Percentiles rank a stretch among this genome's conserved stretches.
Conservation (phyloP, 352 stramenopile species). For the Phytophthora sp. region DNA sequence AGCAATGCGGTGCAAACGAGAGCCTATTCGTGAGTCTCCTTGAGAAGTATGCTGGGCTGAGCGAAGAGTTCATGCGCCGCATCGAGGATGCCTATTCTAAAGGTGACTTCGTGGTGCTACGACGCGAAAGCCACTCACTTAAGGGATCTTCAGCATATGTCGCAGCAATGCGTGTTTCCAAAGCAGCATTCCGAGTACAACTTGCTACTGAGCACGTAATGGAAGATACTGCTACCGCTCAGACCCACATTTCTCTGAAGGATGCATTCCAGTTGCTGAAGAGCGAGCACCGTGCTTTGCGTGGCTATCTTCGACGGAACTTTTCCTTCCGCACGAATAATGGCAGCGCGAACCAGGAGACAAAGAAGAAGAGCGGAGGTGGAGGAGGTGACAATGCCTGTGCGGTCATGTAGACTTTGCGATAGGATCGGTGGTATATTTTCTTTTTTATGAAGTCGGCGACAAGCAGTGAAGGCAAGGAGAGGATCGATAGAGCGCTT, state of each 20-base stretch:
- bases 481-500: slow-evolving; percentile 12
- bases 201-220: slow-evolving; percentile 81
- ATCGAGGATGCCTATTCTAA: slow-evolving; percentile 68
- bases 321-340: slow-evolving; percentile 73
- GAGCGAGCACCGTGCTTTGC: slow-evolving; percentile 73
- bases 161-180: slow-evolving; percentile 82
- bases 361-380: slow-evolving; percentile 42
- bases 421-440: slow-evolving; percentile 14
- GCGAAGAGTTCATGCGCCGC: slow-evolving; percentile 77
- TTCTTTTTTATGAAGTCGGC: slow-evolving; percentile 29
- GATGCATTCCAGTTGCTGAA: slow-evolving; percentile 67
- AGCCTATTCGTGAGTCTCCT: slow-evolving; percentile 83
- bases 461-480: slow-evolving; percentile 3
- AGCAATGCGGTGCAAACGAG: slow-evolving; percentile 84
- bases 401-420: slow-evolving; percentile 55
- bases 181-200: slow-evolving; percentile 82
- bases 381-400: slow-evolving; percentile 63
- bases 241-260: slow-evolving; percentile 44
- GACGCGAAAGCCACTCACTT: slow-evolving; percentile 83
- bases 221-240: slow-evolving; percentile 44
- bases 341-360: slow-evolving; percentile 36
- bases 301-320: slow-evolving; percentile 83
- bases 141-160: slow-evolving; percentile 90
- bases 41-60: slow-evolving; percentile 78
- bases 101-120: slow-evolving; percentile 66